Base-by-base conservation (phyloP, 179 eudicot genomes). In the Beta lomatogona region DNA sequence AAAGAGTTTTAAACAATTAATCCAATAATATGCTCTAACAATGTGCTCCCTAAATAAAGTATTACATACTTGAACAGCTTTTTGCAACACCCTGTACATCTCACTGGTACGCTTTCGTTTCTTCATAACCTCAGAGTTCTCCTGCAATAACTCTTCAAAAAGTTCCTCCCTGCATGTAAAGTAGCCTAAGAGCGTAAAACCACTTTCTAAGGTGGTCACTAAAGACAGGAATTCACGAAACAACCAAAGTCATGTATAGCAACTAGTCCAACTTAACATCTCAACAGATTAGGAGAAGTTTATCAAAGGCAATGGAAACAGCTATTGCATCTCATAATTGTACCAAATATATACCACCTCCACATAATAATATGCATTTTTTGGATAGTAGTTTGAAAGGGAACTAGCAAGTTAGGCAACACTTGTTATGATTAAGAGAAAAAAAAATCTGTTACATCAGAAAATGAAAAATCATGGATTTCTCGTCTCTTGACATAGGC, bases 111-210 rank as follows among this genome's bases (percentile, higher is more conserved):
- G 77, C 77, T 73, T 73, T 80, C 77, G 52, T 71, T 61, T 72
- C 61, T 60, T 63, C 77, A 72, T 61, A 45, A 72, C 64, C 68
- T 80, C 64, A 16, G 77, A 61, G 25, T 80, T 73, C 50, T 80
- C 77, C 77, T 72, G 71, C 64, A 72, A 60, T 60, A 80, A 71
- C 71, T 72, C 82, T 80, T 72, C 82, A 61, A 80, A 79, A 50
- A 50, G 69, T 52, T 50, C 71, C n/a, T 72, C 77, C 65, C 82
- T 80, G 36, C 68, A 25, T 19, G 19, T 14, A 44, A 48, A 60
- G 14, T 61, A 5, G 28, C n/a, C 14, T 9, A 22, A 25, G 41
- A 44, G 4, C 3, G 28, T 19, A 64, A 64, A 25, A 7, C 9
- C 13, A 64, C 74, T 21, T 45, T 7, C 77, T 53, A 15, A 73